Evolutionary conservation across 148 eudicot species (phyloP).

Genomic region (Fagopyrum tataricum): DNA sequence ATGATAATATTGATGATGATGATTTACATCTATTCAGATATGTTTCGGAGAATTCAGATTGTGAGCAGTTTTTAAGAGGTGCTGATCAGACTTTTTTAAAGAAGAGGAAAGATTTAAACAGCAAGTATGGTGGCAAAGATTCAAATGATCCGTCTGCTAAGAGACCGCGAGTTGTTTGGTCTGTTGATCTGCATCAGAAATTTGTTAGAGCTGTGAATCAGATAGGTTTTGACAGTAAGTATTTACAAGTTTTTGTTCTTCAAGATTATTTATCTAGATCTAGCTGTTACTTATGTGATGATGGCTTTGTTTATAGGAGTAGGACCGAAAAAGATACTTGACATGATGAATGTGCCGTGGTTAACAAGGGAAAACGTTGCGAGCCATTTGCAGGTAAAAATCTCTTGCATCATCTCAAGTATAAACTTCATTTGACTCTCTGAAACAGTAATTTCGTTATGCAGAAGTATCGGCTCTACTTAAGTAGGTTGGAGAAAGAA

Average conservation of each 20-base stretch:
- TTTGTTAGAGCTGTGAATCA: conserved; percentile 90
- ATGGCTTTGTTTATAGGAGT: conserved; percentile 54
- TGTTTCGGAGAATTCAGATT: conserved; percentile 44
- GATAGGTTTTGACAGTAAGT: conserved; percentile 92
- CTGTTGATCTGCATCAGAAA: conserved; percentile 85
- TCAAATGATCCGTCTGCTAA: conserved; percentile 47
- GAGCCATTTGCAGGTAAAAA: conserved; percentile 91
- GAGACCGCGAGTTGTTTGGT: conserved; percentile 92
- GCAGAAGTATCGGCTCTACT: conserved; percentile 96
- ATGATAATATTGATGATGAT: conserved; percentile 59
- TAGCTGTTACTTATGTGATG: no score
- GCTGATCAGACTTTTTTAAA: conserved; percentile 40
- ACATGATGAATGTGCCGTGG: conserved; percentile 88
- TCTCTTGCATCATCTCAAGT: background rate
- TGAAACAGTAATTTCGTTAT: conserved; percentile 6
- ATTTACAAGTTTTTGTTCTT: background rate
- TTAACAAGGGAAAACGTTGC: conserved; percentile 95
- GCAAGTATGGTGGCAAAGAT: conserved; percentile 49
- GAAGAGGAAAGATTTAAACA: conserved; percentile 66
- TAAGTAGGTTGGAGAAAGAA: conserved; percentile 64
- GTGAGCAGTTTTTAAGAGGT: conserved; percentile 37
- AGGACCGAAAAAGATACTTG: conserved; percentile 92
- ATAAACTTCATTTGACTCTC: no score
- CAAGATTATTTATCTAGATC: background rate
- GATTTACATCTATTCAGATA: conserved; percentile 46